Evolutionary conservation across 768 basidiomycete species (phyloP).

Genomic region (Phanerodontia chrysosporium): DNA sequence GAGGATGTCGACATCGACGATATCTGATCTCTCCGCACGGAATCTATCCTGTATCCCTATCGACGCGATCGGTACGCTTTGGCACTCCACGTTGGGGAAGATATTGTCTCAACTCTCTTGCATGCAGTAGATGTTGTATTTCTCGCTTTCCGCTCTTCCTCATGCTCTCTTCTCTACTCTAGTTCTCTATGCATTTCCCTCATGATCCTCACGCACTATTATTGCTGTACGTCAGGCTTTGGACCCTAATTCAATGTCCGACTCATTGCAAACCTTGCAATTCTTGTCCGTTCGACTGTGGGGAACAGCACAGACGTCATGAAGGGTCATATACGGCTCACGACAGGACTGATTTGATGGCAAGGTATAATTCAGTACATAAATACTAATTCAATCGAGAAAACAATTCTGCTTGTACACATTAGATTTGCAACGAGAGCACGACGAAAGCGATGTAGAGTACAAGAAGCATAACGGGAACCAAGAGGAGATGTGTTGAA

Average conservation of each 20-base stretch:
- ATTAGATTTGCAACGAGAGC: background rate
- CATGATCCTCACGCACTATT: background rate
- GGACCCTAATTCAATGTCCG: background rate
- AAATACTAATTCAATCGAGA: background rate
- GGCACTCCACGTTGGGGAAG: background rate
- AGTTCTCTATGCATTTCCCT: background rate
- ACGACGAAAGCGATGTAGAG: background rate
- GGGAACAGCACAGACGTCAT: too few species aligned
- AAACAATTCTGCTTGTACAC: background rate
- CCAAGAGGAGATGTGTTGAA: background rate
- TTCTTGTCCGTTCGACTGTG: background rate
- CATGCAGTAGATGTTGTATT: slow-evolving; percentile 4
- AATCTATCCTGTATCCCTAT: slow-evolving; percentile 20
- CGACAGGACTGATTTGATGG: too few species aligned
- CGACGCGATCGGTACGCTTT: background rate
- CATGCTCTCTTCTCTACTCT: background rate
- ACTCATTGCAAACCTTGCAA: background rate
- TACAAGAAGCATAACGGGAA: background rate
- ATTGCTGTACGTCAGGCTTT: background rate
- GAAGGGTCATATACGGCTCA: too few species aligned
- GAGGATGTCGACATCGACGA: slow-evolving; percentile 89
- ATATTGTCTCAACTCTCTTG: background rate
- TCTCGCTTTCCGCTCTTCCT: background rate
- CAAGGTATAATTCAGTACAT: background rate
- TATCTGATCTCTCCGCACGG: slow-evolving; percentile 47